A percentile compares a stretch with the other conserved stretches of the same genome.
These are phyloP conservation scores for Pichia inconspicua DNA, from an alignment of 1,139 yeast species.

Conservation along the genomic window DNA sequence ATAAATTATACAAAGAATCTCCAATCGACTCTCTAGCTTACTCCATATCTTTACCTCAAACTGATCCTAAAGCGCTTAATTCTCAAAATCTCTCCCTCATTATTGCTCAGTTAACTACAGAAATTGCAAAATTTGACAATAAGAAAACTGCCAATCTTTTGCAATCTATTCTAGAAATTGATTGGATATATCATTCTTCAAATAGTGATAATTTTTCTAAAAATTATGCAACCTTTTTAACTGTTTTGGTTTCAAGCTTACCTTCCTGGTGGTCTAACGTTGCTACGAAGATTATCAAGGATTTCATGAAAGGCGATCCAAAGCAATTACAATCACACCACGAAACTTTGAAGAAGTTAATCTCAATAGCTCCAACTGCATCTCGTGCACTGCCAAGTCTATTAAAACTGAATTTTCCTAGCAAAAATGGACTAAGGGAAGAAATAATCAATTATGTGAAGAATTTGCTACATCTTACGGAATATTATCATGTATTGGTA, in stretches of 20 bases:
- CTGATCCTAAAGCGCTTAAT: conserved; percentile 35
- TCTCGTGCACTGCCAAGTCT: conserved; percentile 55
- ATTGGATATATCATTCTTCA: conserved; percentile 45
- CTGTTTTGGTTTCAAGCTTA: conserved; percentile 72
- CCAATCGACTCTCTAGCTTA: conserved; percentile 40
- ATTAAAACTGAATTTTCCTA: conserved; percentile 62
- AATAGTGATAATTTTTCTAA: conserved; percentile 31
- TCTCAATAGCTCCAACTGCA: conserved; percentile 75
- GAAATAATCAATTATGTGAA: conserved; percentile 56
- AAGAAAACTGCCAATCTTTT: conserved; percentile 35
- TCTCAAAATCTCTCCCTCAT: conserved; percentile 36
- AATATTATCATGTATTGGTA: conserved; percentile 69
- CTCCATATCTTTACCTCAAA: conserved; percentile 35
- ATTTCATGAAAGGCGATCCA: conserved; percentile 33
- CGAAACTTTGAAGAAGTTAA: conserved; percentile 51
- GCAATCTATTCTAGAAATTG: conserved; percentile 42
- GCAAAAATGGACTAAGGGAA: conserved; percentile 55
- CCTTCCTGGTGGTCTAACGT: conserved; percentile 89
- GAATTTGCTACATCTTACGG: conserved; percentile 51
- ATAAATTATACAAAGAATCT: conserved; percentile 26
- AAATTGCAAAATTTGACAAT: conserved; percentile 45
- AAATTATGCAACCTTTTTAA: conserved; percentile 60
- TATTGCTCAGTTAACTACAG: conserved; percentile 40
- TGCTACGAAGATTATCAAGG: conserved; percentile 54
- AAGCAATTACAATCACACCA: conserved; percentile 46